phyloP scores from a whole-genome alignment of 768 basidiomycete genomes.

The Kwoniella europaea region DNA sequence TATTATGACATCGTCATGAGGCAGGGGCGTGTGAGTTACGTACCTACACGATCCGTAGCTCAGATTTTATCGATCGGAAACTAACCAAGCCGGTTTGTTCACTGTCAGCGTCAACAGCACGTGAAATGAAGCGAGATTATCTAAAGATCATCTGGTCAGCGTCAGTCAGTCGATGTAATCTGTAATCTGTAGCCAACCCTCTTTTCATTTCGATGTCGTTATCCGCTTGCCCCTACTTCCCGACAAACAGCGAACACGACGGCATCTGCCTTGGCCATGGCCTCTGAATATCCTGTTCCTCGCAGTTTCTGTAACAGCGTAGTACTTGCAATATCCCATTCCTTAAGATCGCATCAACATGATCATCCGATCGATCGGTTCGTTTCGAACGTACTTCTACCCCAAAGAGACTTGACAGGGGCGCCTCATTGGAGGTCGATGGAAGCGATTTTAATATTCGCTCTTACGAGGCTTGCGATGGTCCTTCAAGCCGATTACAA shows the following conservation, averaged over 20 bases:
- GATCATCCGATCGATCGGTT: not conserved
- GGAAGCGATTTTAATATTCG: not conserved
- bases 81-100: not conserved
- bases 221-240: not conserved
- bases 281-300: too few species aligned
- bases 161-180: not conserved
- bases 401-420: not conserved
- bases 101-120: not conserved
- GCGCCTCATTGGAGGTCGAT: not conserved
- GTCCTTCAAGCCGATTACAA: not conserved
- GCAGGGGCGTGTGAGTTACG: not conserved
- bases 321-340: not conserved
- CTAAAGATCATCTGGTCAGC: conserved; percentile 7
- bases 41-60: not conserved
- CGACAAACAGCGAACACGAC: not conserved
- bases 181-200: not conserved
- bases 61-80: not conserved
- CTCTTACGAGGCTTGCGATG: not conserved
- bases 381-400: not conserved
- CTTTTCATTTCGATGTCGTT: conserved; percentile 3
- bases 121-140: conserved; percentile 4
- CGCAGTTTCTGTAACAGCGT: not conserved
- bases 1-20: not conserved
- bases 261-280: not conserved
- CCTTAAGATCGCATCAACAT: not conserved